Evolutionary conservation across 192 early-diverging fungal species (phyloP), one percentile per base, ranked within the genome.

Genomic region (Umbelopsis ramanniana): DNA sequence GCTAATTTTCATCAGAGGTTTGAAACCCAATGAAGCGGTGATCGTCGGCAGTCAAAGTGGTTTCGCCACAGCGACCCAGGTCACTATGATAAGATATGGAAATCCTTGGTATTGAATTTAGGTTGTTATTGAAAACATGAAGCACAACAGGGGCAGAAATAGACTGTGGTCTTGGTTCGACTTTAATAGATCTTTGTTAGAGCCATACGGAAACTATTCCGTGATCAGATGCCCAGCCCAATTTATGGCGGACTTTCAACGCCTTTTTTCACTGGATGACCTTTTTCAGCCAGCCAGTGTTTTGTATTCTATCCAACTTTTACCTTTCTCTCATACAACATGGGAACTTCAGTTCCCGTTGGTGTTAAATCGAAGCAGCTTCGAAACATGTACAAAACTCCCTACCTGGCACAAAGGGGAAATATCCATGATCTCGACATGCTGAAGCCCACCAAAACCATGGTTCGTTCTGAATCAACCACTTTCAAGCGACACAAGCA

Each of bases 331-430:
- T 37, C 26, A 12, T 43, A 63, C 33, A 9, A 22, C 26, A 35
- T 33, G 17, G 57, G 57, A 14, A 63, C 15, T 4, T 14, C 57
- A 17, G 33, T 63, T 22, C 57, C 57, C 35, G 57, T 63, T 8
- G 57, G 57, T n/a, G 57, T 63, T 1, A 63, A n/a, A 26, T 29
- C 57, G 19, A 63, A 63, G 57, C 26, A 11, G 8, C 26, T 63
- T 19, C 26, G 57, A 63, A 63, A 63, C n/a, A 63, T 63, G 57
- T 63, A 63, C 4, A 63, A 19, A 63, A 63, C 57, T 3, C 57
- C 57, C 14, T 63, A 63, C 19, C n/a, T 63, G 57, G 57, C 57
- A 10, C 57, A 63, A 19, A 29, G 57, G 3, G 57, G 57, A 6
- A 63, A 63, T 15, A 63, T 63, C 6, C 57, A 63, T 17, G 57